Conservation (phyloP, 2,329 filamentous ascomycete species). For the Purpureocillium lavendulum region DNA sequence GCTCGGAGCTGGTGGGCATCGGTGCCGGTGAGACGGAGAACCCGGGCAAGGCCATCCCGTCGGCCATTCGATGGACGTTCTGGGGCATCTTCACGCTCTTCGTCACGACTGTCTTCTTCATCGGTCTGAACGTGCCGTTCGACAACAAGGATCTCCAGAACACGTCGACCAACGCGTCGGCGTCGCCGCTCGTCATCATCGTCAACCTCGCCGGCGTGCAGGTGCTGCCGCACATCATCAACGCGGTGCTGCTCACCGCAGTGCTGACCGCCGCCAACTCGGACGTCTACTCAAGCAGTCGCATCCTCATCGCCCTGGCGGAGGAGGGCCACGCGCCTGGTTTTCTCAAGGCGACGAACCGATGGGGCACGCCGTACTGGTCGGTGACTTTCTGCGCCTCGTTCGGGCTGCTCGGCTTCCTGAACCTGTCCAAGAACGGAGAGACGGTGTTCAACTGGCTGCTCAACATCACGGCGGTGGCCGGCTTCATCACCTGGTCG, state of each 20-base stretch:
- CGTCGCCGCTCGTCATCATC: conserved; percentile 57
- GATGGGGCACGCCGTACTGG: conserved; percentile 52
- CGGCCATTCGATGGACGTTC: conserved; percentile 66
- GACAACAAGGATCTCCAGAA: conserved; percentile 45
- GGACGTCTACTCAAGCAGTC: conserved; percentile 65
- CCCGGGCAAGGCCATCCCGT: conserved; percentile 63
- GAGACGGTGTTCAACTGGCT: conserved; percentile 63
- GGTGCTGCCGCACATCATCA: conserved; percentile 62
- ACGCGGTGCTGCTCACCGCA: conserved; percentile 68
- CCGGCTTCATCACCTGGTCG: conserved; percentile 63
- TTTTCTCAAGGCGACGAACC: conserved; percentile 51
- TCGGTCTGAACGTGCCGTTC: conserved; percentile 63
- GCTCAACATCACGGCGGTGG: conserved; percentile 60
- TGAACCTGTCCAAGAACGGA: conserved; percentile 54
- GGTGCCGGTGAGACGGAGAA: conserved; percentile 71
- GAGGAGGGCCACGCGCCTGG: conserved; percentile 54
- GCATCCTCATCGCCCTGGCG: conserved; percentile 59
- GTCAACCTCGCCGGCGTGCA: conserved; percentile 53
- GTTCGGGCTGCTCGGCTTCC: conserved; percentile 57
- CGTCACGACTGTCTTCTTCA: conserved; percentile 56
- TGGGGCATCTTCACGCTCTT: conserved; percentile 67
- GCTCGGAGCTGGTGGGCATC: conserved; percentile 68
- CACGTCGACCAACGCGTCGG: conserved; percentile 47
- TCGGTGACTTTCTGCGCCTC: conserved; percentile 46
- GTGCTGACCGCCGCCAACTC: conserved; percentile 74